Conservation (phyloP, 306 rosid species). For the Arachis hypogaea region DNA sequence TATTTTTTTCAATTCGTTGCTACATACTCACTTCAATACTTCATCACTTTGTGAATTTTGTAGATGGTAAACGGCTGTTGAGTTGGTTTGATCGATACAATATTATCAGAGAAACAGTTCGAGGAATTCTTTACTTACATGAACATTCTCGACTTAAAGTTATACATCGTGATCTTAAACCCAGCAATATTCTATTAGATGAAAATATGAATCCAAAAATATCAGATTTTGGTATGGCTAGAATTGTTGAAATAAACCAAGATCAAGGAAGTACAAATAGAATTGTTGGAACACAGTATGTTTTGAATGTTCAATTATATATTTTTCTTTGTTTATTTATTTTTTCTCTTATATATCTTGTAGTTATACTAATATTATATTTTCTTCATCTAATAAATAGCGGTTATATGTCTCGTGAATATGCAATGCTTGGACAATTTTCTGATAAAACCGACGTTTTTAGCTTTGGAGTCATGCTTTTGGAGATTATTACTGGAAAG, state of each 20-base stretch:
- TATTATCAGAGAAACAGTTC: constrained; percentile 53
- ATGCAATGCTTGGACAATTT: constrained; percentile 46
- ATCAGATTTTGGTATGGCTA: constrained; percentile 70
- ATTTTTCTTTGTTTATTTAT: background rate
- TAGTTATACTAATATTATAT: background rate
- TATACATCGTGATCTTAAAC: constrained; percentile 66
- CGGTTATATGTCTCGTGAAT: constrained; percentile 50
- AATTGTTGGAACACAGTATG: constrained; percentile 70
- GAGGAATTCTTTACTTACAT: constrained; percentile 57
- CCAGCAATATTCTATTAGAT: constrained; percentile 62
- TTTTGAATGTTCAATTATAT: background rate
- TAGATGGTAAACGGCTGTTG: constrained; percentile 42
- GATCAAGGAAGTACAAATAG: constrained; percentile 44
- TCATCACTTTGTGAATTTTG: background rate
- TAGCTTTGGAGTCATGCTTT: constrained; percentile 47
- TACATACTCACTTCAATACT: background rate
- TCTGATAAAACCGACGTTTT: constrained; percentile 42
- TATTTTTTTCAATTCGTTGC: too few relatives aligned
- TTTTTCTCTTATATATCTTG: background rate
- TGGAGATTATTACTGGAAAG: constrained; percentile 48
- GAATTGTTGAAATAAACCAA: constrained; percentile 47
- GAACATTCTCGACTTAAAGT: constrained; percentile 59
- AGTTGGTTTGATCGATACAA: constrained; percentile 50
- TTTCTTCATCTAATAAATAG: background rate
- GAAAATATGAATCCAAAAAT: constrained; percentile 56